A percentile compares a stretch with the other conserved stretches of the same genome.
Conservation (phyloP, 2,329 filamentous ascomycete genomes). For the Cadophora luteo-olivacea region DNA sequence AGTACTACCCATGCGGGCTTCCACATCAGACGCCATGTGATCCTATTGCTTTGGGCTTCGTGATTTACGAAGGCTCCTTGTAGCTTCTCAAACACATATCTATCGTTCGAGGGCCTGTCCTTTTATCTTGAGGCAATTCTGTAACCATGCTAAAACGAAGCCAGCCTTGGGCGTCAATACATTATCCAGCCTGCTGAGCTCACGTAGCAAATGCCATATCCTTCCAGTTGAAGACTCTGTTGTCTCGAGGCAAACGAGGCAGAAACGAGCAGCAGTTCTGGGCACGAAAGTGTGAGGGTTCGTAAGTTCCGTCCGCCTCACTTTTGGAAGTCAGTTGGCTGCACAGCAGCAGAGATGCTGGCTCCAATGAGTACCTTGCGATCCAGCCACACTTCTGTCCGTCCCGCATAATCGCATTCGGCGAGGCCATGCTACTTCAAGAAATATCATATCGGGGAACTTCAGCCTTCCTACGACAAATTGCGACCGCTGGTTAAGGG, state of each 20-base stretch:
- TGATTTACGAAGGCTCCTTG: neutral
- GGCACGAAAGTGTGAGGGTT: neutral
- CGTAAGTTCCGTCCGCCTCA: neutral
- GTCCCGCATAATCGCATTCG: neutral
- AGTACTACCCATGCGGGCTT: neutral
- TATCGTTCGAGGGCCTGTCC: neutral
- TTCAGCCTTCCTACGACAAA: neutral
- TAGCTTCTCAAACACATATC: neutral
- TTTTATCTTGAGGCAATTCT: neutral
- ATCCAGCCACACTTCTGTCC: neutral
- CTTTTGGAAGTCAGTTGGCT: neutral
- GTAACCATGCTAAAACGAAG: neutral
- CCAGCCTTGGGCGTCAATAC: slow-evolving; percentile 1
- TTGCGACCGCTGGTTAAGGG: too few relatives aligned
- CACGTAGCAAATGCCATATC: neutral
- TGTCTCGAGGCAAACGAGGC: neutral
- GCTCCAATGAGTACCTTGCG: neutral
- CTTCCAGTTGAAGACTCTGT: neutral
- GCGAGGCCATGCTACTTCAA: neutral
- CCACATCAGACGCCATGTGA: slow-evolving; percentile 4
- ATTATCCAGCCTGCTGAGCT: neutral
- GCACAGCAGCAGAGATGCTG: neutral
- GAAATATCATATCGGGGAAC: neutral
- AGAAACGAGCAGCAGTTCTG: neutral
- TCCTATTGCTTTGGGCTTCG: neutral